A percentile compares a stretch with the other conserved stretches of the same genome.
These are phyloP conservation scores for Xylariaceae sp. DNA, from an alignment of 2,329 filamentous ascomycete species.

Conservation along the genomic window DNA sequence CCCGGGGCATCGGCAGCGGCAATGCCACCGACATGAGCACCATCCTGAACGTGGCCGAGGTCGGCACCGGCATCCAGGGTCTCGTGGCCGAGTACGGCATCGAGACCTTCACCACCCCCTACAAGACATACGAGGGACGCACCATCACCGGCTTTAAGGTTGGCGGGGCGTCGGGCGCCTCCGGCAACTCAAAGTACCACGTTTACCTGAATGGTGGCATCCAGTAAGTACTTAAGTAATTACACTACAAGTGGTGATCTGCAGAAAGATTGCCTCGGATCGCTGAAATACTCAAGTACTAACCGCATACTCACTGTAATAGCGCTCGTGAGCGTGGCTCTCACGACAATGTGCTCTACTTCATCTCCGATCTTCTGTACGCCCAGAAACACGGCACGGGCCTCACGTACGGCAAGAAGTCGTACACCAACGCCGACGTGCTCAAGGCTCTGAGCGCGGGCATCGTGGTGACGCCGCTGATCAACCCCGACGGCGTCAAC, in stretches of 20 bases:
- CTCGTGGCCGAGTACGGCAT: conserved; percentile 37
- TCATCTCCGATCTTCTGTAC: conserved; percentile 50
- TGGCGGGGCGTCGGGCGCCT: conserved; percentile 37
- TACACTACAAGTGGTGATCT: too few relatives aligned
- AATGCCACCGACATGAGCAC: conserved; percentile 31
- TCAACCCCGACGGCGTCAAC: conserved; percentile 49
- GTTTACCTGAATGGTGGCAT: conserved; percentile 49
- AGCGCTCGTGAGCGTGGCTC: conserved; percentile 51
- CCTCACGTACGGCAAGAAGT: conserved; percentile 45
- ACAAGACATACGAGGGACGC: conserved; percentile 38
- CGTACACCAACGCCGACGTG: conserved; percentile 48
- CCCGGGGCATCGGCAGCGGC: conserved; percentile 37
- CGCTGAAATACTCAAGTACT: too few relatives aligned
- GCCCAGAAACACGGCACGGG: conserved; percentile 45
- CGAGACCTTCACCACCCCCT: conserved; percentile 35
- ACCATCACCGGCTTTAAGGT: conserved; percentile 37
- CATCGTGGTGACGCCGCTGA: conserved; percentile 47
- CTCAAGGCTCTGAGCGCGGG: conserved; percentile 45
- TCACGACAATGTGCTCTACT: conserved; percentile 52
- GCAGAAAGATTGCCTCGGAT: too few relatives aligned
- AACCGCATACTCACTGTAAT: not conserved
- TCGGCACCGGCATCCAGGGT: conserved; percentile 36
- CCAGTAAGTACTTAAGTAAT: conserved; percentile 36
- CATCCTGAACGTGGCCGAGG: conserved; percentile 38
- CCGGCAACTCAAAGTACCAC: conserved; percentile 38